These are phyloP conservation scores for Adansonia digitata DNA, from an alignment of 345 rosid species.

Conservation along the genomic window DNA sequence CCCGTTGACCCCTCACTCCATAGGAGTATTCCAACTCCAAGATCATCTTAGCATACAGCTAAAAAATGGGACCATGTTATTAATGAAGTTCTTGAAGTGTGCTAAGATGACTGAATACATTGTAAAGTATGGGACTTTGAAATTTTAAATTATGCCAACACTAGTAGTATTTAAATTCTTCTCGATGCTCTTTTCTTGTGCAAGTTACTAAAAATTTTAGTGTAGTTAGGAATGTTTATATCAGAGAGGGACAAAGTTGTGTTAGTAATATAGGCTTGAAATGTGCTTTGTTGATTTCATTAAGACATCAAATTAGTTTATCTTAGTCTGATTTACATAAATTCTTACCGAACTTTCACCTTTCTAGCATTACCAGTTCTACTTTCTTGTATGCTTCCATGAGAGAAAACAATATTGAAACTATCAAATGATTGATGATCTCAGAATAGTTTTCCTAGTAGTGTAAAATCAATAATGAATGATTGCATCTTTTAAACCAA, in stretches of 20 bases:
- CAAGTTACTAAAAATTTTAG: too few species aligned
- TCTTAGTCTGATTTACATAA: too few species aligned
- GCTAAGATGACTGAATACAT: neutral
- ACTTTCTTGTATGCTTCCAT: too few species aligned
- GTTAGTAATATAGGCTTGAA: too few species aligned
- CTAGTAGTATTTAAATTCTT: neutral
- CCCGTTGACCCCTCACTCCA: neutral
- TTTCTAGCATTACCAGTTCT: too few species aligned
- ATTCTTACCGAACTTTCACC: too few species aligned
- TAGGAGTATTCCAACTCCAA: neutral
- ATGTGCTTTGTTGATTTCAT: too few species aligned
- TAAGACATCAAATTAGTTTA: too few species aligned
- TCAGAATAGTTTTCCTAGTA: neutral
- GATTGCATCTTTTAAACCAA: neutral
- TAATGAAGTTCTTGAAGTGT: neutral
- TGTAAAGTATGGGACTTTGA: neutral
- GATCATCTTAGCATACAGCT: neutral
- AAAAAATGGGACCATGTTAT: neutral
- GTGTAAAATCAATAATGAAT: neutral
- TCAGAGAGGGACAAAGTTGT: too few species aligned
- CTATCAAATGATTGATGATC: neutral
- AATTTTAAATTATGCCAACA: neutral
- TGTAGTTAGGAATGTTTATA: too few species aligned
- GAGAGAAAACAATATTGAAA: neutral
- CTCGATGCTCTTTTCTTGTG: neutral